phyloP scores from a whole-genome alignment of 768 basidiomycete species.

The Phallus indusiatus region DNA sequence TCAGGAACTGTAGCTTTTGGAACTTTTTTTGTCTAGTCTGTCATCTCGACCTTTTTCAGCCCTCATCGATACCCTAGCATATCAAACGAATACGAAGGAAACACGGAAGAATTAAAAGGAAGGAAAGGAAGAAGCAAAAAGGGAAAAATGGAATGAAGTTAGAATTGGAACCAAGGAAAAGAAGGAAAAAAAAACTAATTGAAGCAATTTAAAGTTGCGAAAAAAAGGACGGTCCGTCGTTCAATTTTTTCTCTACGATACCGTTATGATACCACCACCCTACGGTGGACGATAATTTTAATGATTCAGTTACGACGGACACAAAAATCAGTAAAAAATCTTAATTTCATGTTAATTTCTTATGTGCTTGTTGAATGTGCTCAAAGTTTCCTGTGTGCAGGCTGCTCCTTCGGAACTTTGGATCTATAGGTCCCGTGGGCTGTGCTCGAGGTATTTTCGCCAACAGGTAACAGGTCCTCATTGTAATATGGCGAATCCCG shows the following conservation, averaged over 20 bases:
- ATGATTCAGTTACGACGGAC: neutral
- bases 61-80: neutral
- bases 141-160: constrained; percentile 1
- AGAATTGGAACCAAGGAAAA: neutral
- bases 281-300: constrained; percentile 4
- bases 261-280: constrained; percentile 7
- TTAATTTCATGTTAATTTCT: neutral
- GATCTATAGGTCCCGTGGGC: neutral
- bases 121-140: neutral
- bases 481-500: neutral
- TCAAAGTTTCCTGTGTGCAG: neutral
- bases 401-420: neutral
- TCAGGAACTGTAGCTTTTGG: constrained; percentile 4
- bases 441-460: neutral
- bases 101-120: neutral
- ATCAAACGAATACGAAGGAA: neutral
- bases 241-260: constrained; percentile 5
- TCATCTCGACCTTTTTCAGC: neutral
- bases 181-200: neutral
- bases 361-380: neutral
- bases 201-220: neutral
- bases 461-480: neutral
- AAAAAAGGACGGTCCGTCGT: constrained; percentile 4
- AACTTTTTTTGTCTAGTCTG: constrained; percentile 1
- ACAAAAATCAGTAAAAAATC: neutral